phyloP scores from a whole-genome alignment of 75 land plant species.

The Chamaecyparis obtusa region DNA sequence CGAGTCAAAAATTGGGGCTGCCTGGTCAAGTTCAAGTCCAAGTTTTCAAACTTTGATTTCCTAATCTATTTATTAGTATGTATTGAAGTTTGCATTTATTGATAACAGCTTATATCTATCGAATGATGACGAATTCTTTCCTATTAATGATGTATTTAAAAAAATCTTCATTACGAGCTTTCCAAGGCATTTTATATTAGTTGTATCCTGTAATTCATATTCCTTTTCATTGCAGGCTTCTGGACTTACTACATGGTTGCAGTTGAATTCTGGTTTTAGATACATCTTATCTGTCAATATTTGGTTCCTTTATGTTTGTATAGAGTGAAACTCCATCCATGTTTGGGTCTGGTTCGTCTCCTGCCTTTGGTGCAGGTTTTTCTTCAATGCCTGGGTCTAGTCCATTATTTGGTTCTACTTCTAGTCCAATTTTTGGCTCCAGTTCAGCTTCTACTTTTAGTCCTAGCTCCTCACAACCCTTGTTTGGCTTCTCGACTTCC shows the following conservation, averaged over 20 bases:
- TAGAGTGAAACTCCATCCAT: constrained; percentile 14
- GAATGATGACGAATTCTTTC: not conserved
- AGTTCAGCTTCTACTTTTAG: constrained; percentile 21
- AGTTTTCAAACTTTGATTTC: too few relatives aligned
- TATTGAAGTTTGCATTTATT: not conserved
- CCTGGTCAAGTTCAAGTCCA: too few relatives aligned
- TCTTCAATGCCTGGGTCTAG: constrained; percentile 28
- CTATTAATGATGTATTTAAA: not conserved
- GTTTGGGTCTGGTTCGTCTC: constrained; percentile 25
- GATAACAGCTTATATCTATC: not conserved
- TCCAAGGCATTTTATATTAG: not conserved
- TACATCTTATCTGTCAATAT: not conserved
- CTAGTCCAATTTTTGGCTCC: not conserved
- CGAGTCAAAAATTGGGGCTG: too few relatives aligned
- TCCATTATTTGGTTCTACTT: constrained; percentile 17
- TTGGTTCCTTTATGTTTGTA: constrained; percentile 4
- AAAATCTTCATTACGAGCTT: not conserved
- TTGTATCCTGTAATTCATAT: not conserved
- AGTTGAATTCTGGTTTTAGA: not conserved
- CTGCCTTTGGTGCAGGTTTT: constrained; percentile 35
- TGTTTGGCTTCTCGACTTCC: constrained; percentile 18
- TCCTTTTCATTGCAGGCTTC: constrained; percentile 1
- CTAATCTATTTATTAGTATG: not conserved
- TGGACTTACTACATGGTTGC: not conserved
- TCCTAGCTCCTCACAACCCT: constrained; percentile 6